Conservation (phyloP, 78 protist species). For the Dictyostelium intermedium region DNA sequence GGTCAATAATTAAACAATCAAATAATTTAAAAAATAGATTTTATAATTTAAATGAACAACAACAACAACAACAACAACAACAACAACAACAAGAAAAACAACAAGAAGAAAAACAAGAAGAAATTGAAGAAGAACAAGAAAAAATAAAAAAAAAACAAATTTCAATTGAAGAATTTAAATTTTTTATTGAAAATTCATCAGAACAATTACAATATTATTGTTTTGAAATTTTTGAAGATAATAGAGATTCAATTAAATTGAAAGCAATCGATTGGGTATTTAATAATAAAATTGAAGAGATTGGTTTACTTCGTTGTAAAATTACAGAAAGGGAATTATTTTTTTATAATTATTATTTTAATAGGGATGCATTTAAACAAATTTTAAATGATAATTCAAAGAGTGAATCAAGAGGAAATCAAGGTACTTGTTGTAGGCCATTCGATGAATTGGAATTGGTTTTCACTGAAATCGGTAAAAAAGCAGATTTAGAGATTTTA, state of each 20-base stretch:
- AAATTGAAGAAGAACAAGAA: neutral
- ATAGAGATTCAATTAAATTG: neutral
- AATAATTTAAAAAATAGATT: neutral
- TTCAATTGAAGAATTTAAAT: neutral
- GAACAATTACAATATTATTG: neutral
- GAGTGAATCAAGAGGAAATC: neutral
- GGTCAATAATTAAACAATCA: constrained; percentile 4
- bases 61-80: neutral
- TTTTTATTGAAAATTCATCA: neutral
- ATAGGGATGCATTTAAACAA: neutral
- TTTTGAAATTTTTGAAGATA: neutral
- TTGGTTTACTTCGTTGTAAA: neutral
- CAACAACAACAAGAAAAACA: neutral
- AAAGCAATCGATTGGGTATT: neutral
- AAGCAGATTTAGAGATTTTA: neutral
- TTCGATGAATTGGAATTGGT: neutral
- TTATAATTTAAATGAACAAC: neutral
- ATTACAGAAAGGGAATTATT: neutral
- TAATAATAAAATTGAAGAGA: neutral
- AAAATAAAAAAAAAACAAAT: too few relatives aligned
- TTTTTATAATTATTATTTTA: neutral
- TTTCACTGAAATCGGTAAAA: neutral
- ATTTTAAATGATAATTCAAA: neutral
- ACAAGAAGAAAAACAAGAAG: neutral
- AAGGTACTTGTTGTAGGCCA: neutral